Percentiles rank a stretch among this genome's conserved stretches.
These are phyloP conservation scores for Phytophthora citrophthora DNA, from an alignment of 352 stramenopile species.

Conservation along the genomic window DNA sequence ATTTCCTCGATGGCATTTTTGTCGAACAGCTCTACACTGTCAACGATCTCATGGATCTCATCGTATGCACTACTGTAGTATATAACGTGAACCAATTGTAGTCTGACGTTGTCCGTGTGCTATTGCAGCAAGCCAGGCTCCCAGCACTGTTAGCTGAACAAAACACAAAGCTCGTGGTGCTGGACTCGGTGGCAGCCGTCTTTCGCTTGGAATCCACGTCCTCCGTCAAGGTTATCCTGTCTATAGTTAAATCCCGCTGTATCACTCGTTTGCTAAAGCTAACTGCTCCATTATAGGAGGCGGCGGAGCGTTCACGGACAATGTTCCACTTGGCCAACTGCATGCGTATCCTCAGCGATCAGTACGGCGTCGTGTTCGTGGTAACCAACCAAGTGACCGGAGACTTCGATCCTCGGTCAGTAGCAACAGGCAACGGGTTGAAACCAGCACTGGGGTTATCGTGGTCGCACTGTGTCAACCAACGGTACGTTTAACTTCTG, in stretches of 20 bases:
- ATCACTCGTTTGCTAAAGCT: background rate
- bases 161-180: constrained; percentile 80
- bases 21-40: constrained; percentile 81
- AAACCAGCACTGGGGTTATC: constrained; percentile 77
- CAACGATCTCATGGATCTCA: constrained; percentile 63
- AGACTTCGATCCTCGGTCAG: constrained; percentile 50
- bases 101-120: constrained; percentile 3
- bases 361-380: constrained; percentile 80
- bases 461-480: constrained; percentile 88
- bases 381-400: constrained; percentile 85
- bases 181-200: constrained; percentile 82
- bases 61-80: constrained; percentile 37
- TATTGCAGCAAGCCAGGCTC: constrained; percentile 63
- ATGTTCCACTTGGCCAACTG: constrained; percentile 89
- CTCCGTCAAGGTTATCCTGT: constrained; percentile 56
- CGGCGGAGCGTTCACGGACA: constrained; percentile 66
- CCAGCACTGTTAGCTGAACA: constrained; percentile 70
- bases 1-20: constrained; percentile 81
- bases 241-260: background rate
- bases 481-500: constrained; percentile 49
- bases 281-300: constrained; percentile 41
- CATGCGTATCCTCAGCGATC: constrained; percentile 83
- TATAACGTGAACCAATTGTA: background rate
- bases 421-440: constrained; percentile 27
- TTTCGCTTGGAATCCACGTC: constrained; percentile 76